phyloP scores from a whole-genome alignment of 257 asterid species.

The Primulina tabacum region DNA sequence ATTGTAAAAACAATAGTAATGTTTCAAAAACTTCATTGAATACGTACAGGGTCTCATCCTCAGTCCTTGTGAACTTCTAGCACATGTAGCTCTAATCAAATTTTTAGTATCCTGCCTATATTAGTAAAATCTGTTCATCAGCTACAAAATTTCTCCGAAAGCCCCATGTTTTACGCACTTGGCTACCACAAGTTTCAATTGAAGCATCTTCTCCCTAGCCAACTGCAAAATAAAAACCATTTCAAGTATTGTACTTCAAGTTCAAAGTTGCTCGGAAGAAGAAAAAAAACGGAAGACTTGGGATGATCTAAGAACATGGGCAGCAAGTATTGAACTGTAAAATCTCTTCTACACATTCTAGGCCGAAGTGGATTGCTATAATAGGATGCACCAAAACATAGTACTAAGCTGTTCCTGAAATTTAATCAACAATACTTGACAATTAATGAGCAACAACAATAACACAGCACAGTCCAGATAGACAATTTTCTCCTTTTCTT shows the following conservation, averaged over 20 bases:
- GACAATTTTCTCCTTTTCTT: background rate
- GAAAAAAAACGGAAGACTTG: background rate
- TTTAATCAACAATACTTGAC: background rate
- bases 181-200: conserved; percentile 58
- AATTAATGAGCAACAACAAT: background rate
- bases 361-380: background rate
- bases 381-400: background rate
- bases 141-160: conserved; percentile 13
- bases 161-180: conserved; percentile 49
- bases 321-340: background rate
- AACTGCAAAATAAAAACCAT: conserved; percentile 46
- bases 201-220: conserved; percentile 72
- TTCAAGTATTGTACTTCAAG: background rate
- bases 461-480: background rate
- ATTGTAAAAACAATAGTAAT: background rate
- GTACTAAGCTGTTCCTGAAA: background rate
- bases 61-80: background rate
- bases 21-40: background rate
- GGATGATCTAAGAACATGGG: conserved; percentile 18
- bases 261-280: conserved; percentile 1
- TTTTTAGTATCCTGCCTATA: background rate
- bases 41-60: background rate
- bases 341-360: background rate
- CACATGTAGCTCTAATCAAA: background rate
- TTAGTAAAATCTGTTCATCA: background rate